Base-by-base conservation (phyloP, 1,284 basidiomycete genomes). In the Apiotrichum mycotoxinovorans region DNA sequence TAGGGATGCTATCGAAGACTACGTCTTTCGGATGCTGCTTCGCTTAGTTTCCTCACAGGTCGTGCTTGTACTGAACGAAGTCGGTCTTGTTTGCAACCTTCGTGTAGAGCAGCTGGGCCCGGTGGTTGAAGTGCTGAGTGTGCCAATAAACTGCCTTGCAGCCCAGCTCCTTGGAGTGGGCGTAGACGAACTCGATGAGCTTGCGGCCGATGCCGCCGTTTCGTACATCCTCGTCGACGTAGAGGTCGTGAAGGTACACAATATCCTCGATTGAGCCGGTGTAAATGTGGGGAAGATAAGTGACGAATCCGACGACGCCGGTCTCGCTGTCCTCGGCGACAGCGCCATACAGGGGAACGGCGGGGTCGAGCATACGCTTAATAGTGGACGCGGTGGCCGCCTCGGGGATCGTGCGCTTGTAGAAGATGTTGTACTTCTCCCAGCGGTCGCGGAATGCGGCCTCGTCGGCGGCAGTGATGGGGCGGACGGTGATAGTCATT, bases 91-190 rank as follows among this genome's bases (percentile, higher is more conserved):
- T 27, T 2, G 54, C 61, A 22, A 62, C 54, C 45, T 62, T 62
- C 35, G 61, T 62, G 54, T 62, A 62, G 9, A 62, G 57, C 40
- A 62, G 48, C 54, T 62, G 61, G 2, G 61, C 61, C 54, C 57
- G 61, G 52, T 62, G 61, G 57, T 62, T 62, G 44, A 58, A 62
- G 51, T 58, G 57, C 57, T 62, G 61, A 17, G 61, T 62, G 57
- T 56, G 60, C 60, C 60, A 62, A 51, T 62, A 62, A 12, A 62
- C 60, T n/a, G 26, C 37, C 18, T 17, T 10, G 42, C 46, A 47
- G 14, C 53, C 60, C 11, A 47, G 33, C 48, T 58, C 27, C 40
- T 51, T 51, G 12, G 38, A 35, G 30, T 42, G 35, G 8, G 42
- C 48, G 48, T 58, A 62, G n/a, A 56, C 54, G 26, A 51, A 41